Evolutionary conservation across 495 filamentous ascomycete genomes (phyloP).

Genomic region (Podospora pseudoanserina): DNA sequence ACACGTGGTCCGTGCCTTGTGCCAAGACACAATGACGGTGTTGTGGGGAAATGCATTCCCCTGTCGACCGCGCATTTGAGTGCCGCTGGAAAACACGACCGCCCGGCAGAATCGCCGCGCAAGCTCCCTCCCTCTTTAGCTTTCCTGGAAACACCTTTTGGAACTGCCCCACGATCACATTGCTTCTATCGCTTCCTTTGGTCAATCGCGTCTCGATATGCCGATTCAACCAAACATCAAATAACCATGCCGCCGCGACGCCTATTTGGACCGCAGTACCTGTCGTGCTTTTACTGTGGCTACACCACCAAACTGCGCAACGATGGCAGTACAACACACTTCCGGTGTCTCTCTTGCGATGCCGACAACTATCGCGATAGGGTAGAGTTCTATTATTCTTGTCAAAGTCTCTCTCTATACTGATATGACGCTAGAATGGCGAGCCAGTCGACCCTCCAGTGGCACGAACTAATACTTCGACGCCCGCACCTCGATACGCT

Average conservation of each 20-base stretch:
- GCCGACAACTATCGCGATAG: slow-evolving; percentile 78
- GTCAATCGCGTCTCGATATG: slow-evolving; percentile 17
- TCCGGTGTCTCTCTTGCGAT: slow-evolving; percentile 70
- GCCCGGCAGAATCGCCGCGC: slow-evolving; percentile 31
- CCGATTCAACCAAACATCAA: background rate
- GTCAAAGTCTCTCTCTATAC: background rate
- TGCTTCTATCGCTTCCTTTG: background rate
- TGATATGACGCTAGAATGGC: slow-evolving; percentile 56
- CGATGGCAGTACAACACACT: slow-evolving; percentile 53
- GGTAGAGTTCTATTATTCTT: slow-evolving; percentile 31
- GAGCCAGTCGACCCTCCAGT: slow-evolving; percentile 84
- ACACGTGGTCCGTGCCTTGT: background rate
- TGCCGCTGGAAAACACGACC: slow-evolving; percentile 28
- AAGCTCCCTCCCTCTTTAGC: background rate
- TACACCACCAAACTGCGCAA: slow-evolving; percentile 53
- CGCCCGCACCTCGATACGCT: slow-evolving; percentile 34
- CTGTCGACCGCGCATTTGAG: slow-evolving; percentile 6
- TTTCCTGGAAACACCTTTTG: background rate
- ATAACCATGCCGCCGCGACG: slow-evolving; percentile 27
- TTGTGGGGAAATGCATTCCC: background rate
- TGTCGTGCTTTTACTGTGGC: slow-evolving; percentile 78
- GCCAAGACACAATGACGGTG: slow-evolving; percentile 10
- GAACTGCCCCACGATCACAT: background rate
- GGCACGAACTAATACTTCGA: slow-evolving; percentile 37
- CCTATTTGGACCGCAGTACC: slow-evolving; percentile 29